These are phyloP conservation scores for Ophiocordyceps unilateralis DNA, from an alignment of 2,329 filamentous ascomycete genomes.

Conservation along the genomic window DNA sequence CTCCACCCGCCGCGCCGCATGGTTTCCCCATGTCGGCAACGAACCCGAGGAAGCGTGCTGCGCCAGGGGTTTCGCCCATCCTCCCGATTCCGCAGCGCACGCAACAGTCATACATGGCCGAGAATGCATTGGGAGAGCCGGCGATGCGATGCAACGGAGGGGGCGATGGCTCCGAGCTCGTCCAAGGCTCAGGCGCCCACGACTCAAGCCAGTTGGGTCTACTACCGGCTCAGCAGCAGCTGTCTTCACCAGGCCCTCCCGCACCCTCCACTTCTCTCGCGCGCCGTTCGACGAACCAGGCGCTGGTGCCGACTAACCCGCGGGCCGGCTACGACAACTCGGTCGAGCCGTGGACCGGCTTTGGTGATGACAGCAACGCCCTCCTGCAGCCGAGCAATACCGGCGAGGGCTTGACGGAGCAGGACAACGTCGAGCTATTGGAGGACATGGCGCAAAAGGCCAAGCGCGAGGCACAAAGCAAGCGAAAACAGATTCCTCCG, in stretches of 20 bases:
- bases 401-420: constrained; percentile 23
- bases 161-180: constrained; percentile 18
- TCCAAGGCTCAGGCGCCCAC: constrained; percentile 16
- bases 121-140: constrained; percentile 28
- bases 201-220: constrained; percentile 21
- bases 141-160: constrained; percentile 27
- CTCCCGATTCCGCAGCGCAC: constrained; percentile 24
- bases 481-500: constrained; percentile 88
- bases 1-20: not conserved
- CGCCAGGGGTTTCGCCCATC: constrained; percentile 52
- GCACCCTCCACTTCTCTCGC: constrained; percentile 32
- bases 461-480: constrained; percentile 74
- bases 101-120: constrained; percentile 27
- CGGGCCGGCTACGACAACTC: constrained; percentile 19
- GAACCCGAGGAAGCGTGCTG: constrained; percentile 52
- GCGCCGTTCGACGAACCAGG: constrained; percentile 31
- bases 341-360: constrained; percentile 23
- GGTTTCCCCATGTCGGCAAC: constrained; percentile 25
- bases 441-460: constrained; percentile 66
- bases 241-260: constrained; percentile 12
- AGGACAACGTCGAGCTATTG: constrained; percentile 61
- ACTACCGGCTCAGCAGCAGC: constrained; percentile 16
- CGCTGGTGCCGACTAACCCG: constrained; percentile 26
- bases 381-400: constrained; percentile 18
- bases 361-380: constrained; percentile 21